Percentiles rank a stretch among this genome's conserved stretches.
phyloP scores from a whole-genome alignment of 176 grass and related monocot species.

The Avena eriantha region DNA sequence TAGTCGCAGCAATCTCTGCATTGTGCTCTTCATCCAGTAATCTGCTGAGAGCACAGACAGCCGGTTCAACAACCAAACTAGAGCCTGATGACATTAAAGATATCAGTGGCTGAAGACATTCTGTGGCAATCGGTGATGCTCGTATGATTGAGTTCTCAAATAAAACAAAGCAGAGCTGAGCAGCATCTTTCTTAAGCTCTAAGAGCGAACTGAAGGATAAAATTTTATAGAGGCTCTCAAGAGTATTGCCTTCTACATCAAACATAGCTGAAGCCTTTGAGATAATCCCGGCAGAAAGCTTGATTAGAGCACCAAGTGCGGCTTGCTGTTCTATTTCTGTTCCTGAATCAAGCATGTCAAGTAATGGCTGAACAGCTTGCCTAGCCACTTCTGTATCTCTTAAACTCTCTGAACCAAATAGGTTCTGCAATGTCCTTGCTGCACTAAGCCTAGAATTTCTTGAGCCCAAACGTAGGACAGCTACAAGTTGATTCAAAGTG shows the following conservation, averaged over 20 bases:
- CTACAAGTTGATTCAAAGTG: slow-evolving; percentile 93
- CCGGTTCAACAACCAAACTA: slow-evolving; percentile 65
- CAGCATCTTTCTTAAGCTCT: slow-evolving; percentile 94
- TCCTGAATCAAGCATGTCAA: slow-evolving; percentile 95
- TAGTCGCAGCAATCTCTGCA: slow-evolving; percentile 82
- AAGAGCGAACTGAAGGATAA: slow-evolving; percentile 70
- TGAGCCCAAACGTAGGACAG: slow-evolving; percentile 86
- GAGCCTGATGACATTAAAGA: slow-evolving; percentile 76
- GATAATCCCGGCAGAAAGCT: slow-evolving; percentile 75
- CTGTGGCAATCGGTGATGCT: slow-evolving; percentile 66
- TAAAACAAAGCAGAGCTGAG: slow-evolving; percentile 89
- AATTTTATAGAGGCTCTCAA: slow-evolving; percentile 93
- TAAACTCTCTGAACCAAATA: slow-evolving; percentile 90
- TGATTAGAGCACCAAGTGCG: slow-evolving; percentile 80
- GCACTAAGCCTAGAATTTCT: slow-evolving; percentile 94
- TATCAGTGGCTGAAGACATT: slow-evolving; percentile 86
- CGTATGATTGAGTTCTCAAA: slow-evolving; percentile 84
- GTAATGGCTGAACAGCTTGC: slow-evolving; percentile 90
- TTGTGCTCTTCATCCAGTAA: slow-evolving; percentile 87
- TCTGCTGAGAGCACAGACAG: slow-evolving; percentile 79
- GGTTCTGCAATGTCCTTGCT: slow-evolving; percentile 80
- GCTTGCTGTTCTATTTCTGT: slow-evolving; percentile 93
- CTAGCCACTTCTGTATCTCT: slow-evolving; percentile 92
- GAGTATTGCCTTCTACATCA: slow-evolving; percentile 78
- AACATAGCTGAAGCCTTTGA: slow-evolving; percentile 82